These are phyloP conservation scores for Trametes sp. DNA, from an alignment of 1,284 basidiomycete species.

Conservation along the genomic window DNA sequence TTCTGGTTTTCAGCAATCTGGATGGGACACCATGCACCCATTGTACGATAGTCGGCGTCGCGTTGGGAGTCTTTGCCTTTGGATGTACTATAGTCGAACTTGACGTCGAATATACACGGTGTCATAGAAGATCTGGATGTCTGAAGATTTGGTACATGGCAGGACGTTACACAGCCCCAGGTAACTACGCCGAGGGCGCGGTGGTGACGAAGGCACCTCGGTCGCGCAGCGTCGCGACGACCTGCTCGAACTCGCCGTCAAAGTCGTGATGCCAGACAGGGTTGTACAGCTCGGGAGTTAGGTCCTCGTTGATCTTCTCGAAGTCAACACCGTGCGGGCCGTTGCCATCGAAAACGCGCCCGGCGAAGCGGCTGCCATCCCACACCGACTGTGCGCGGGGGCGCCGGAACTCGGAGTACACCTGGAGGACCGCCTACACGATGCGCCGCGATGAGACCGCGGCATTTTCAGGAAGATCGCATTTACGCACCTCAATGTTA, in stretches of 20 bases:
- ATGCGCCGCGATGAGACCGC: too few relatives aligned
- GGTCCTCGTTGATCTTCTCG: constrained; percentile 37
- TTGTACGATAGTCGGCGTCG: constrained; percentile 4
- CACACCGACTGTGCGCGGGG: constrained; percentile 58
- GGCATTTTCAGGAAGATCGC: too few relatives aligned
- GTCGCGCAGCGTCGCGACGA: constrained; percentile 42
- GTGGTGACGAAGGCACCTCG: constrained; percentile 15
- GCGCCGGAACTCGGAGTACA: constrained; percentile 53
- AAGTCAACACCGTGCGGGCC: constrained; percentile 32
- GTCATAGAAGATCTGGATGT: not conserved
- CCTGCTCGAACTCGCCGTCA: constrained; percentile 45
- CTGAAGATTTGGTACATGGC: not conserved
- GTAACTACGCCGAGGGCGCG: not conserved
- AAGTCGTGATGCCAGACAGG: constrained; percentile 59
- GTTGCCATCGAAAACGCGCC: constrained; percentile 42
- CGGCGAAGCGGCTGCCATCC: constrained; percentile 46
- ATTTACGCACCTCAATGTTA: constrained; percentile 57
- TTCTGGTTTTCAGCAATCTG: not conserved
- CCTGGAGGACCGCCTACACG: constrained; percentile 49
- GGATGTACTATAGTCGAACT: constrained; percentile 7
- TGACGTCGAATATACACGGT: not conserved
- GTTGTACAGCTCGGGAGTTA: constrained; percentile 47
- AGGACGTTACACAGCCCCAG: too few relatives aligned
- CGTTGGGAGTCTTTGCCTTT: not conserved
- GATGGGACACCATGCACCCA: not conserved